Evolutionary conservation across 2,329 filamentous ascomycete genomes (phyloP).

Genomic region (Ophiostoma triangulosporum): DNA sequence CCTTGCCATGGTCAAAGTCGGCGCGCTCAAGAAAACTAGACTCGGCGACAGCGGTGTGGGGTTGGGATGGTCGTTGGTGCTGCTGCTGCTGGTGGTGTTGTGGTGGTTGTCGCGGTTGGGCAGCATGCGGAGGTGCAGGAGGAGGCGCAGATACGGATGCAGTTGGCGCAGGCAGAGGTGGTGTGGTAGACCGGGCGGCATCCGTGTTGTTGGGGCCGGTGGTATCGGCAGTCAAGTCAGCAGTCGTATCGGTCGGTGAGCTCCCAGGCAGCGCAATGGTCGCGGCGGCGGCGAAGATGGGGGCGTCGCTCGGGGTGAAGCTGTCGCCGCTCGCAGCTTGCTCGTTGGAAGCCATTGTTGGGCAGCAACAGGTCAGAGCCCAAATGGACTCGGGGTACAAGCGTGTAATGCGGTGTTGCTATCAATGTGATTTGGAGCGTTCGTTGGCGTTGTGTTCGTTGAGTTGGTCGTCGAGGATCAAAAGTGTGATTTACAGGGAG

Average conservation of each 20-base stretch:
- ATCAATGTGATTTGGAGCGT: too few species aligned
- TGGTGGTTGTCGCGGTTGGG: background rate
- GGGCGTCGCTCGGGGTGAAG: background rate
- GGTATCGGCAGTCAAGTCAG: background rate
- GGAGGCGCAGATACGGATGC: background rate
- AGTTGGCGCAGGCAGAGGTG: background rate
- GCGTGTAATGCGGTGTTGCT: too few species aligned
- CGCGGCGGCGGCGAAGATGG: background rate
- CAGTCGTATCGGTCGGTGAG: background rate
- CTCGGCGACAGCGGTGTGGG: conserved; percentile 15
- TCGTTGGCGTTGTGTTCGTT: background rate
- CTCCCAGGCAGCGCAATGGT: background rate
- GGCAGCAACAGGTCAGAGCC: background rate
- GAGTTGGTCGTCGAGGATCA: background rate
- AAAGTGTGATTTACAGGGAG: background rate
- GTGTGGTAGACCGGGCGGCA: conserved; percentile 1
- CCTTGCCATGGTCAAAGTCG: conserved; percentile 20
- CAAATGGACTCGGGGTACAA: too few species aligned
- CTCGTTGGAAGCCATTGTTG: background rate
- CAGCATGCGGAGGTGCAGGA: background rate
- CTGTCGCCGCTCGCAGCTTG: background rate
- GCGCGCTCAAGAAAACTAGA: conserved; percentile 27
- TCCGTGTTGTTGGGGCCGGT: background rate
- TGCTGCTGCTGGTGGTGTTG: background rate
- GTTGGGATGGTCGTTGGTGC: background rate